Base-by-base conservation (phyloP, 2,329 filamentous ascomycete genomes). In the Ophiostoma montium region DNA sequence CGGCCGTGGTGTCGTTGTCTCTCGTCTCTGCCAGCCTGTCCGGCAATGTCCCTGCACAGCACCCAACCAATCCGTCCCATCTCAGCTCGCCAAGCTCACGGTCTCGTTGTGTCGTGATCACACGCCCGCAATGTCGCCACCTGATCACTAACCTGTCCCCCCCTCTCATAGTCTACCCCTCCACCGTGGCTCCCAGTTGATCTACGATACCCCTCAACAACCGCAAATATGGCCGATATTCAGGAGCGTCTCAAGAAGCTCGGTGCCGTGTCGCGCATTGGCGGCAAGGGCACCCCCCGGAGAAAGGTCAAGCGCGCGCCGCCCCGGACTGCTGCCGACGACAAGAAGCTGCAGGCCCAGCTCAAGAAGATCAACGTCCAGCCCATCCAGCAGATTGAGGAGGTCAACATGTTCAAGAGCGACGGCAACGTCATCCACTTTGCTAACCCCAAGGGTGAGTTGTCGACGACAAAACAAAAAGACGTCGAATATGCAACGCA, bases 401-500 rank as follows among this genome's bases (percentile, higher is more conserved):
- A 98, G 78, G 92, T 98, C 69, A 98, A 98, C 84, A 98, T 98
- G 92, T 98, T 98, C 84, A 98, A 98, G 85, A 84, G 86, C 67
- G 92, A 98, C 68, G 92, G 92, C 70, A 98, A 98, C 70, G 92
- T 98, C 70, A 96, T 98, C 65, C 92, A 98, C 80, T 98, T 98
- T 69, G 84, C 87, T 62, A 86, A 86, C 64, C 92, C 92, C 61
- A 95, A 95, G 78, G 92, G 92, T 96, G 73, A 65, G 79, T 47
- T 18, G 13, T 47, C n/a, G 13, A 6, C 10, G 3, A 12, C 3
- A 32, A 16, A 4, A 15, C n/a, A 21, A 7, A 10, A 10, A 10
- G 27, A 12, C 27, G 13, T 12, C 12, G 21, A n/a, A 9, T 21
- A 9, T 30, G 10, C 11, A 7, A n/a, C n/a, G n/a, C n/a, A n/a